Base-by-base conservation (phyloP, 805 yeast species). In the Wickerhamomyces hampshirensis region DNA sequence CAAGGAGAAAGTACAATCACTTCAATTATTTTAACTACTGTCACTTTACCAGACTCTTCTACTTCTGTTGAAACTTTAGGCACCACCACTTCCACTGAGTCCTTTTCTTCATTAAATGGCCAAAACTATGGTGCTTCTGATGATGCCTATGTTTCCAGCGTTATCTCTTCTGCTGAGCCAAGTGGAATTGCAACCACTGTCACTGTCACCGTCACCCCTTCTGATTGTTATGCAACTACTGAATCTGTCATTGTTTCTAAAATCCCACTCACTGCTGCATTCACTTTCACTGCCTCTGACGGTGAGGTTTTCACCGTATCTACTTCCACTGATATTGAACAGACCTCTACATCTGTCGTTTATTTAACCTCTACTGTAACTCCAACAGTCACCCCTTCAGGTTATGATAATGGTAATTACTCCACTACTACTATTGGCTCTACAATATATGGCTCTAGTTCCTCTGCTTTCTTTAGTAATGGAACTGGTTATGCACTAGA, bases 321-420 rank as follows among this genome's bases (percentile, higher is more conserved):
- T 3, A 37, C 58, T 4, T 44, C 57, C 3, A 47, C 57, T 12
- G 51, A 48, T 15, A 38, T 52, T 33, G 58, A 51, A 0, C 52
- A 51, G 31, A 51, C 55, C 7, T 36, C 48, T 7, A 52, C 58
- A 2, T 32, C 33, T 19, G 33, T 38, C 13, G 35, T 46, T 14
- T 39, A 38, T 26, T 13, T 46, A 14, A 51, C 58, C 7, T 44
- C 51, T 12, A 44, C 48, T 4, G 16, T 38, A 7, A 39, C 43
- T 14, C 39, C 43, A 34, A 24, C 39, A 5, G 33, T 34, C 9
- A 33, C 46, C 3, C 17, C 39, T 19, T 11, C 28, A 13, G 33
- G 29, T 18, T 18, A 17, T 28, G n/a, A 40, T 9, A 44, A 38
- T 15, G 10, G 26, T 18, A 40, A 40, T 10, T 31, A 40, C 8